Evolutionary conservation across 2,329 filamentous ascomycete genomes (phyloP), one percentile per base, ranked within the genome.

Genomic region (Colletotrichum cuscutae): DNA sequence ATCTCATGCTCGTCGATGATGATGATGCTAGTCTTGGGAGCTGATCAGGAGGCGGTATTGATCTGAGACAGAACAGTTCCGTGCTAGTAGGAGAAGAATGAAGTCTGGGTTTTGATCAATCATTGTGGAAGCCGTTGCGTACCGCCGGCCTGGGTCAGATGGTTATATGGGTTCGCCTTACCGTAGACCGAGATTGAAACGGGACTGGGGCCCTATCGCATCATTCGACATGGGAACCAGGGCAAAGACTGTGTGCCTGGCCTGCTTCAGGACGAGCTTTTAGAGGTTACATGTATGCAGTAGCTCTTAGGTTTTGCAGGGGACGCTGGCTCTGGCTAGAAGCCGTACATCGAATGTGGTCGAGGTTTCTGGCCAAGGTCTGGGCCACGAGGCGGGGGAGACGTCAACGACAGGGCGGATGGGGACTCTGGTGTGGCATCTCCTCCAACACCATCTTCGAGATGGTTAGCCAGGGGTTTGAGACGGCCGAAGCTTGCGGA

Each of bases 331-430:
- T 13, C 2, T 11, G 60, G 26, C 42, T n/a, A n/a, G 42, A 42
- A 46, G 12, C 7, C 19, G 22, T 32, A 22, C 19, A 13, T 22
- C 5, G 57, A 9, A 3, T 12, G 12, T 46, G 22, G 37, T n/a
- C 19, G 58, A 13, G 24, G 13, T 52, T 24, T 37, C 42, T n/a
- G 13, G 7, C 26, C 24, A 19, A n/a, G 11, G 42, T 7, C 28
- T 52, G 2, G n/a, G 32, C 49, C 56, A 71, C 68, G 57, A 30
- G 68, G 64, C 49, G 19, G 49, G 28, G 24, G 52, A 8, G 11
- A 24, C 9, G 26, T 30, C 52, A 46, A 71, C 52, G 57, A 68
- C 57, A 71, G 64, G 58, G 37, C 53, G 24, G 49, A 68, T 58
- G 57, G 19, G 1, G 28, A 35, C 57, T 22, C 49, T 42, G 42